phyloP scores from a whole-genome alignment of 495 filamentous ascomycete species.

The Penicillium daleae region DNA sequence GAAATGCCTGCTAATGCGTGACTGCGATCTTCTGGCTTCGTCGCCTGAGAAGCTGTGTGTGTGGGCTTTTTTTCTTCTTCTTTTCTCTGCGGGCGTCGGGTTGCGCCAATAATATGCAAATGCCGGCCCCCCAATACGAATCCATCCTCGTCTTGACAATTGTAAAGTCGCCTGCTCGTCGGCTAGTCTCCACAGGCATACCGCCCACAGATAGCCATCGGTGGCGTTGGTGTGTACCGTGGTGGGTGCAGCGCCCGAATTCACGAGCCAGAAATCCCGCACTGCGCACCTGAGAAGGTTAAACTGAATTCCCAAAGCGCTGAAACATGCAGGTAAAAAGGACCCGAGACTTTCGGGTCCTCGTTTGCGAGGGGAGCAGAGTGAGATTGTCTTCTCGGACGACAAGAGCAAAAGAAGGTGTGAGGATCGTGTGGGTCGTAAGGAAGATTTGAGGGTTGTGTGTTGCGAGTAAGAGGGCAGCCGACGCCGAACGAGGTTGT shows the following conservation, averaged over 20 bases:
- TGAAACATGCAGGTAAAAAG: slow-evolving; percentile 1
- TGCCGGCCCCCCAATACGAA: neutral
- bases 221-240: neutral
- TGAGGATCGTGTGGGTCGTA: slow-evolving; percentile 5
- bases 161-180: neutral
- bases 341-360: neutral
- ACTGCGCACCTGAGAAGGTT: neutral
- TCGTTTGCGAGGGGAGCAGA: neutral
- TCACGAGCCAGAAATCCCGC: neutral
- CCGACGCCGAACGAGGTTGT: slow-evolving; percentile 33
- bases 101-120: slow-evolving; percentile 28
- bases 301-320: neutral
- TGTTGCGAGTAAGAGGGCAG: slow-evolving; percentile 13
- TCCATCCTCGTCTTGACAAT: neutral
- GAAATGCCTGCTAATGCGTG: slow-evolving; percentile 54
- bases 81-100: slow-evolving; percentile 19
- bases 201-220: neutral
- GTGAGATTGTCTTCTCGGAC: neutral
- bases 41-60: slow-evolving; percentile 21
- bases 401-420: neutral
- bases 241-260: neutral
- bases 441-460: neutral
- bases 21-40: slow-evolving; percentile 47
- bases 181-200: neutral
- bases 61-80: slow-evolving; percentile 28